Evolutionary conservation across 1,139 yeast species (phyloP), one percentile per base, ranked within the genome.

Genomic region (Pichia cactophila): DNA sequence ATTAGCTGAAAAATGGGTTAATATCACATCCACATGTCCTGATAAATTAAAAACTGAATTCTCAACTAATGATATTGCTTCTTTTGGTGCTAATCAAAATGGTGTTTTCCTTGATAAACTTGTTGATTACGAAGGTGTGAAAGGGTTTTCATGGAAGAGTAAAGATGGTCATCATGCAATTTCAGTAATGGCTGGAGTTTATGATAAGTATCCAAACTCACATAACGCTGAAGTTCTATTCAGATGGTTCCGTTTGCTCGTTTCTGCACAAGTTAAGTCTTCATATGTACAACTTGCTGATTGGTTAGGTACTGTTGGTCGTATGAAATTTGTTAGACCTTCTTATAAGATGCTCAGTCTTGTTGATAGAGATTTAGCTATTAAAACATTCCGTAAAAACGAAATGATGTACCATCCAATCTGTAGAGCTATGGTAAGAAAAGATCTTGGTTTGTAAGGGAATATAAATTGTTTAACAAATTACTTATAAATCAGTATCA

Each of bases 251-350:
- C 71, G 80, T 52, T 72, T 89, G 49, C 77, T 80, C 59, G 71
- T 83, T 16, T 68, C 74, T 0, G 82, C 80, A 16, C 67, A 69
- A 16, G 68, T 77, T 50, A 56, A 67, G 17, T 65, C 71, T 37
- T 70, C 72, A 49, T 80, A 82, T 62, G 68, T 67, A 49, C 68
- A 68, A 42, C 69, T 86, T 45, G 89, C 94, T 8, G 77, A 79
- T 49, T 89, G 96, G 95, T 72, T 89, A 50, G 95, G 94, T 9
- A 82, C 92, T 3, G 94, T 88, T 29, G 97, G 97, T 26, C 78
- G 97, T 72, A 89, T 89, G 96, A 89, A 89, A 72, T 89, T 82
- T 64, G 96, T 87, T 39, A 78, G 96, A 65, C 96, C 96, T 28
- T 89, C 95, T 1, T 88, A 78, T 69, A 74, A 79, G 39, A 69